Base-by-base conservation (phyloP, 2,329 filamentous ascomycete genomes). In the Fusarium napiforme region DNA sequence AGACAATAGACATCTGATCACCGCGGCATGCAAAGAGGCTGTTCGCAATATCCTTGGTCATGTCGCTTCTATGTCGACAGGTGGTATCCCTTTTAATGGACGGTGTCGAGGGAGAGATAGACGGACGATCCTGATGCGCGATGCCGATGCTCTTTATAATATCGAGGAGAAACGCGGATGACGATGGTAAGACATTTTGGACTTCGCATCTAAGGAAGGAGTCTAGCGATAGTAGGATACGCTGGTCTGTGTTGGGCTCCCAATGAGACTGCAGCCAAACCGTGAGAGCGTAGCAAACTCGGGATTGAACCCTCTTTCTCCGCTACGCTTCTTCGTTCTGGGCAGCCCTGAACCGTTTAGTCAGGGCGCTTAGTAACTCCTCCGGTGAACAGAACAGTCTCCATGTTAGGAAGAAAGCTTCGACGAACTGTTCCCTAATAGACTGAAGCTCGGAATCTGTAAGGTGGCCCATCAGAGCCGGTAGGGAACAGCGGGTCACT, bases 1-100 rank as follows among this genome's bases (percentile, higher is more conserved):
- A 5, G 2, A 23, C 7, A 26, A 26, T 4, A 2, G n/a, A 16
- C 0, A 26, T 10, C 1, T 45, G 15, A 23, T 42, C 39, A 15
- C 21, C 21, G 4, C 21, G 12, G 7, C 39, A 15, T 9, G 12
- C 0, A n/a, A 42, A n/a, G 16, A 42, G 12, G 12, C 12, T 9
- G 12, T 42, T 15, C 21, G 39, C 21, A 9, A 42, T 42, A 5
- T 15, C 12, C 21, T 4, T n/a, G 12, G 7, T 15, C 12, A 42
- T 42, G 7, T 9, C 9, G 21, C 12, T 40, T n/a, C 39, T 21
- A n/a, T 42, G 21, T 9, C 21, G 12, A n/a, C 19, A 42, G 3
- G 4, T 3, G 5, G 1, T n/a, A 4, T 42, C 9, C 39, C 21
- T 2, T n/a, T 42, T 15, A 7, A 42, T 42, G 36, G 8, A 11